Evolutionary conservation across 1,284 basidiomycete genomes (phyloP), one percentile per base, ranked within the genome.

Genomic region (Tylopilus sp.): DNA sequence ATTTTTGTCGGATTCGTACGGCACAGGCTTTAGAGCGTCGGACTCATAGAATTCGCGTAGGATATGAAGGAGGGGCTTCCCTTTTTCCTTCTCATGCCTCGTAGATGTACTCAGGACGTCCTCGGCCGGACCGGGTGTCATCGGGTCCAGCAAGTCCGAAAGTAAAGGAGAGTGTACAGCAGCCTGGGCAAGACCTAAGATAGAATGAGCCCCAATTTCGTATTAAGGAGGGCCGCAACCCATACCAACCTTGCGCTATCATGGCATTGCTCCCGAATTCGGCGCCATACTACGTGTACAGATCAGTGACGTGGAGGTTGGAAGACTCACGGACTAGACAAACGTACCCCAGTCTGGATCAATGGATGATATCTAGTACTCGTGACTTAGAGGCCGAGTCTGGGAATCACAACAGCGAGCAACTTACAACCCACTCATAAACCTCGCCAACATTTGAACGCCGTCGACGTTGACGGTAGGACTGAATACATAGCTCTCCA

Each of bases 261-360:
- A 83, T 69, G 1, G 74, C 68, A 45, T 75, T 71, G 51, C 76
- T 77, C 0, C 71, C 71, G 55, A 87, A 86, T 55, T 86, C 84
- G 3, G 76, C 61, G 4, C 77, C 84, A 54, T 82, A 82, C 72
- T 82, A 52, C 9, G 25, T n/a, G 31, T 19, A 11, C 35, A 16
- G 9, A 21, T 49, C 45, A 41, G n/a, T 16, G 19, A 30, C 25
- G 26, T 25, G 7, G 25, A 6, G 3, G 23, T 8, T 29, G 16
- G 15, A 28, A n/a, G 6, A 13, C 6, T 5, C 19, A 25, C 26
- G 10, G 10, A 29, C 11, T 6, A 43, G 23, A 33, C n/a, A 19
- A 41, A 31, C 44, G 15, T 63, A 83, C 80, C 34, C 84, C 85
- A 28, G 78, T 65, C 58, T 84, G 81, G 36, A 89, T 86, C 44